These are phyloP conservation scores for Neurospora sp. DNA, from an alignment of 495 filamentous ascomycete genomes.

Conservation along the genomic window DNA sequence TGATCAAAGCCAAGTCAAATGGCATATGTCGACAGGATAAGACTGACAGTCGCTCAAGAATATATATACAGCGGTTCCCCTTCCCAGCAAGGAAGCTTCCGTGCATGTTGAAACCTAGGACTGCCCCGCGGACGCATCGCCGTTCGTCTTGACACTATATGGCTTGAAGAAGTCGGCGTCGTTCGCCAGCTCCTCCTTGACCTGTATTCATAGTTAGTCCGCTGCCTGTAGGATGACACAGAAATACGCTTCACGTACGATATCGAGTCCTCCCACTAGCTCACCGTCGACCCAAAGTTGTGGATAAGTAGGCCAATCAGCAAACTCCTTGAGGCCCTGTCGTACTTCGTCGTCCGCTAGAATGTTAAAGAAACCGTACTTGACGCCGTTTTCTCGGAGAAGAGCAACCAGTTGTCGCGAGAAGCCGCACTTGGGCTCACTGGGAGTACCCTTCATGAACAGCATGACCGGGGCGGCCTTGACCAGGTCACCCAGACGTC, in stretches of 20 bases:
- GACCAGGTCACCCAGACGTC: conserved; percentile 67
- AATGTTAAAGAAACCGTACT: conserved; percentile 99
- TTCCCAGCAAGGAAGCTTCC: not conserved
- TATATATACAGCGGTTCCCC: not conserved
- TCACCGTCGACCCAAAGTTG: conserved; percentile 79
- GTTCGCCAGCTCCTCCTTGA: conserved; percentile 28
- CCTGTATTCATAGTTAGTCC: conserved; percentile 17
- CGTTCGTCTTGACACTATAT: conserved; percentile 44
- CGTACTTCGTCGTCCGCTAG: conserved; percentile 95
- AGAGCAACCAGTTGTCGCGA: conserved; percentile 78
- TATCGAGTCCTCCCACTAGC: conserved; percentile 88
- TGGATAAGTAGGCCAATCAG: conserved; percentile 95
- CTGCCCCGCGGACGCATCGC: conserved; percentile 15
- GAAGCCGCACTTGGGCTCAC: conserved; percentile 88
- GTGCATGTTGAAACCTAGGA: not conserved
- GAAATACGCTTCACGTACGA: conserved; percentile 51
- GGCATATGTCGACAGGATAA: not conserved
- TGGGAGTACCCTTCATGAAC: conserved; percentile 91
- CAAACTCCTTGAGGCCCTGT: conserved; percentile 88
- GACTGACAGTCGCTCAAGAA: not conserved
- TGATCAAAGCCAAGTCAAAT: not conserved
- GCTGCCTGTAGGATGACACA: not conserved
- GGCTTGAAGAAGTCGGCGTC: conserved; percentile 62
- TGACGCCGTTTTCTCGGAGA: conserved; percentile 75
- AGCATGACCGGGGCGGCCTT: conserved; percentile 96